Base-by-base conservation (phyloP, 257 asterid species). In the Leonotis leonurus region DNA sequence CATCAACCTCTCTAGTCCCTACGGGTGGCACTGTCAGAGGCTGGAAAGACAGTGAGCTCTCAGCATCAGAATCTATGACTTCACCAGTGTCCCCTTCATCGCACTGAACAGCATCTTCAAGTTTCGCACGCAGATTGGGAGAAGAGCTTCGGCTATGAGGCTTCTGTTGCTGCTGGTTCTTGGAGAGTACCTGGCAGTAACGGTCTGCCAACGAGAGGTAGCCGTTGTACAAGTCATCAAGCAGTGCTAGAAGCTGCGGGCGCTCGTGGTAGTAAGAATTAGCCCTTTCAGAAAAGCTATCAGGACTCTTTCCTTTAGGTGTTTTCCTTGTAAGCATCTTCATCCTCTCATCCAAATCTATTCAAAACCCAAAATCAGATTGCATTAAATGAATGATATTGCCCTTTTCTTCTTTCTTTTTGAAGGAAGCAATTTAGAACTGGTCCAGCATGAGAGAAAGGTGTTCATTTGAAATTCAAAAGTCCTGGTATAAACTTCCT, bases 331-430 rank as follows among this genome's bases (percentile, higher is more conserved):
- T 77, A 73, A 89, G 35, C 68, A 51, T 65, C 67, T 85, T 92
- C 84, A 89, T 83, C 73, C 86, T 80, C 72, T 92, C 96, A 14
- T 89, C 99, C 85, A 86, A 70, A 77, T 92, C 99, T 92, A 81
- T 26, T 7, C 0, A 20, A 57, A 14, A 3, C 3, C n/a, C 44
- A 4, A 9, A 45, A 59, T 57, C 9, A 21, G 30, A 13, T 21
- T 32, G 37, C 60, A 60, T 58, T 60, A 40, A 69, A 64, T 51
- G 69, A 20, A 25, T 7, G 1, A 43, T 8, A 26, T 20, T 27
- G 0, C 35, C 0, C 35, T 30, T 51, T 29, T 36, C 22, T 43
- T 45, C n/a, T n/a, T n/a, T n/a, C 22, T 43, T 45, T 27, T 49
- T 63, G 50, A 29, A 53, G 30, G 10, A 17, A 65, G 56, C 60